These are phyloP conservation scores for Ceratobasidium sp. DNA, from an alignment of 1,284 basidiomycete species.

Conservation along the genomic window DNA sequence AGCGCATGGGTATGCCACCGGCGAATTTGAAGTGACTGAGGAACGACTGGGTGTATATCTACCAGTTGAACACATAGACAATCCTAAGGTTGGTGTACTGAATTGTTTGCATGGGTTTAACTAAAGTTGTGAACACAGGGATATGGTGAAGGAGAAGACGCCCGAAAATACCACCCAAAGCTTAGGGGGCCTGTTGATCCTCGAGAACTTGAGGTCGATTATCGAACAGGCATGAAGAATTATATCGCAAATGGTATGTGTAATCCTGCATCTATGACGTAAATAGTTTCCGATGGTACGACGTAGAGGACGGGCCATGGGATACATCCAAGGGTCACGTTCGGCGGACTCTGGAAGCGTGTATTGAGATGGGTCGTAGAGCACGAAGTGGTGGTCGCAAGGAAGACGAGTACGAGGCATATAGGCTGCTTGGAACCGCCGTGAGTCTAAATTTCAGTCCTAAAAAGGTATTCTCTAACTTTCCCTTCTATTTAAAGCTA, in stretches of 20 bases:
- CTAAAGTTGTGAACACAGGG: constrained; percentile 57
- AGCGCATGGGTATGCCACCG: constrained; percentile 85
- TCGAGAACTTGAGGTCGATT: constrained; percentile 87
- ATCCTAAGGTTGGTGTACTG: constrained; percentile 62
- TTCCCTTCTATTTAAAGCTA: constrained; percentile 58
- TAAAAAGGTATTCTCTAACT: background rate
- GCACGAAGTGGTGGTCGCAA: constrained; percentile 68
- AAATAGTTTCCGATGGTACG: constrained; percentile 10
- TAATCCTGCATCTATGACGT: background rate
- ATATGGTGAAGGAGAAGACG: constrained; percentile 87
- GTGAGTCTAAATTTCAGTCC: constrained; percentile 54
- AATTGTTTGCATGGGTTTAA: constrained; percentile 44
- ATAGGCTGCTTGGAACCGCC: constrained; percentile 76
- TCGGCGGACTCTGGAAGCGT: constrained; percentile 75
- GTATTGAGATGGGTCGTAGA: constrained; percentile 73
- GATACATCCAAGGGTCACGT: constrained; percentile 89
- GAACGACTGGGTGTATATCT: constrained; percentile 90
- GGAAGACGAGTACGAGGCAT: constrained; percentile 85
- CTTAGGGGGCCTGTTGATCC: constrained; percentile 80
- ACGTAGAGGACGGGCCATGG: constrained; percentile 76
- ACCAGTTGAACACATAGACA: constrained; percentile 90
- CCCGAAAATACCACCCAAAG: constrained; percentile 76
- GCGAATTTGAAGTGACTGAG: constrained; percentile 89
- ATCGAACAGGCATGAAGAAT: constrained; percentile 92
- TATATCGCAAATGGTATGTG: constrained; percentile 85